These are phyloP conservation scores for Dictyostelium discoideum DNA, from an alignment of 78 protist genomes.

Conservation along the genomic window DNA sequence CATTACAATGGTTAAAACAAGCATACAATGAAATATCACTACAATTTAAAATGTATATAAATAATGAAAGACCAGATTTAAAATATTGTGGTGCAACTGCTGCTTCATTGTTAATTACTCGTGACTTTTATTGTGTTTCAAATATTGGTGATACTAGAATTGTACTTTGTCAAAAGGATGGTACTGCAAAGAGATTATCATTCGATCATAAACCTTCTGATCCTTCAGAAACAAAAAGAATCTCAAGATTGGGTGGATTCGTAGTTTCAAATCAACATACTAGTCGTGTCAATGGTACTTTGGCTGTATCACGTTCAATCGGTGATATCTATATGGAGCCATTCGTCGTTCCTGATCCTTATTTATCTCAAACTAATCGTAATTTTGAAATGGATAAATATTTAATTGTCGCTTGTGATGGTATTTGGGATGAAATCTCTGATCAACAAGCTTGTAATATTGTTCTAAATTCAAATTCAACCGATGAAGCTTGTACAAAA, in stretches of 20 bases:
- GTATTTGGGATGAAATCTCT: constrained; percentile 95
- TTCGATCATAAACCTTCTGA: constrained; percentile 89
- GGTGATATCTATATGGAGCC: constrained; percentile 88
- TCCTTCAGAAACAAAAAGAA: constrained; percentile 87
- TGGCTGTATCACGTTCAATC: constrained; percentile 89
- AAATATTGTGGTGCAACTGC: constrained; percentile 91
- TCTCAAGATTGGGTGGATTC: constrained; percentile 86
- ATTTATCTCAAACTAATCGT: constrained; percentile 17
- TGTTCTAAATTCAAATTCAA: constrained; percentile 29
- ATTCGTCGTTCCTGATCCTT: constrained; percentile 74
- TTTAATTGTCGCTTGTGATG: constrained; percentile 94
- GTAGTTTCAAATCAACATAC: constrained; percentile 66
- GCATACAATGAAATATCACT: constrained; percentile 43
- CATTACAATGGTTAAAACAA: constrained; percentile 71
- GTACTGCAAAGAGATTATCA: constrained; percentile 79
- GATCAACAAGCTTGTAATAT: constrained; percentile 87
- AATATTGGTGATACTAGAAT: constrained; percentile 94
- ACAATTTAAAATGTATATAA: constrained; percentile 19
- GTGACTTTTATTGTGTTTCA: constrained; percentile 64
- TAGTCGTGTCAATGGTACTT: constrained; percentile 86
- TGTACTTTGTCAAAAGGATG: constrained; percentile 72
- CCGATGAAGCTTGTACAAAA: constrained; percentile 17
- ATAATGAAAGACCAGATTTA: constrained; percentile 48
- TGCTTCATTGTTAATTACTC: constrained; percentile 63
- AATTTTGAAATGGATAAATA: constrained; percentile 47